Evolutionary conservation across 768 basidiomycete genomes (phyloP), one percentile per base, ranked within the genome.

Genomic region (Pisolithus microcarpus): DNA sequence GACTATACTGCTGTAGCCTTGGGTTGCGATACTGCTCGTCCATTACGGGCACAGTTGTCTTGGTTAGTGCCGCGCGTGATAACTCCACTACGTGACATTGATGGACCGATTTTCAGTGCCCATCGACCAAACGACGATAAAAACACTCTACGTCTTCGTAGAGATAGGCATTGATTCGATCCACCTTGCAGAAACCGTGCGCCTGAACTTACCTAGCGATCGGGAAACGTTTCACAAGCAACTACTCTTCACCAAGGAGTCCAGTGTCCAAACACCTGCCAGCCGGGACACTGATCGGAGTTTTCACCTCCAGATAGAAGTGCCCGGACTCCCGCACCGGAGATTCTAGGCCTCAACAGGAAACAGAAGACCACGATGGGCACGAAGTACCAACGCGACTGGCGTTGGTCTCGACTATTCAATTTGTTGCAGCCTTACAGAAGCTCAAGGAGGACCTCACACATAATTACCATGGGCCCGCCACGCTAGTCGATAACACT

Each of bases 41-140:
- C 96, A 99, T 64, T 99, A 99, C 66, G 96, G 96, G 0, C 96
- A 98, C 68, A 92, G 89, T 54, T 99, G 96, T 72, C 80, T 99
- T 44, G 91, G 94, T 96, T 53, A 53, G 82, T 43, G 11, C 2
- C 34, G 24, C 24, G 38, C 50, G 43, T 36, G 28, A 38, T n/a
- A 21, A 15, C 28, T 28, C 45, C 24, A 52, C 43, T 23, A 11
- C 19, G 39, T 37, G 24, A 26, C 4, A 48, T 45, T 34, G 24
- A 53, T 49, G 23, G 54, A 50, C 56, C 38, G 55, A 11, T 16
- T 51, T 43, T 3, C 54, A 96, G 96, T 99, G 6, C 96, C 96
- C 0, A 91, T 97, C 68, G 90, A 94, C 60, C 86, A 91, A 57
- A 97, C 93, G 0, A 79, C 80, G 3, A 87, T 98, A 64, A 96